These are phyloP conservation scores for Botrytis paeoniae DNA, from an alignment of 2,329 filamentous ascomycete genomes.

Conservation along the genomic window DNA sequence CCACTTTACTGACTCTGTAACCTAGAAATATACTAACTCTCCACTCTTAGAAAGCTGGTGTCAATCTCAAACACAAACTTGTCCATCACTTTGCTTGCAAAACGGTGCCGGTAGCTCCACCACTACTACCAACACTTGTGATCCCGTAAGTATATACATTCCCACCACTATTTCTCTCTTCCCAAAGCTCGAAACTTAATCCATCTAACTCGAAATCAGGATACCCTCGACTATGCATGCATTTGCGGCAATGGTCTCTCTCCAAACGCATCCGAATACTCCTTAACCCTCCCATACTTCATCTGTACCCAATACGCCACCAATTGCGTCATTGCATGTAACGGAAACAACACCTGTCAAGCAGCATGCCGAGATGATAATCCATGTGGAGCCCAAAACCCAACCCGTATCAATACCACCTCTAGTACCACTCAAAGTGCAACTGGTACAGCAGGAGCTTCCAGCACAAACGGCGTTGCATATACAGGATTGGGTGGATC, in stretches of 20 bases:
- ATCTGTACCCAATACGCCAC: constrained; percentile 68
- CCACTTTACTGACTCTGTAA: not conserved
- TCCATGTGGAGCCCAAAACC: constrained; percentile 69
- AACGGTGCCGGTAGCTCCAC: constrained; percentile 42
- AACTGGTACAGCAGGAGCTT: constrained; percentile 42
- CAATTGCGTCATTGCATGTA: constrained; percentile 63
- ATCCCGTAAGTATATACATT: constrained; percentile 51
- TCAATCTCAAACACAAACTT: constrained; percentile 56
- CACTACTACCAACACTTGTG: constrained; percentile 62
- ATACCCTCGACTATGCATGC: constrained; percentile 65
- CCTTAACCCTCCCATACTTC: constrained; percentile 74
- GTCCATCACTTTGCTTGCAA: constrained; percentile 71
- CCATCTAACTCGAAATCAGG: constrained; percentile 39
- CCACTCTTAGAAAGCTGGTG: constrained; percentile 61
- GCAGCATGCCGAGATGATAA: constrained; percentile 60
- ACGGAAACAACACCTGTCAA: constrained; percentile 56
- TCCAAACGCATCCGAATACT: constrained; percentile 75
- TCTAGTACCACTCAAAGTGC: constrained; percentile 41
- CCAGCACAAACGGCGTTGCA: constrained; percentile 35
- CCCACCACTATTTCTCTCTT: not conserved
- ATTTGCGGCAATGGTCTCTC: constrained; percentile 63
- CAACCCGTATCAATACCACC: constrained; percentile 58
- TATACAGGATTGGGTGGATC: constrained; percentile 45
- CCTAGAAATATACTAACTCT: constrained; percentile 20
- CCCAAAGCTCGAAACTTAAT: not conserved